Percentiles rank a stretch among this genome's conserved stretches.
Conservation (phyloP, 1,284 basidiomycete species). For the Naganishia albida region DNA sequence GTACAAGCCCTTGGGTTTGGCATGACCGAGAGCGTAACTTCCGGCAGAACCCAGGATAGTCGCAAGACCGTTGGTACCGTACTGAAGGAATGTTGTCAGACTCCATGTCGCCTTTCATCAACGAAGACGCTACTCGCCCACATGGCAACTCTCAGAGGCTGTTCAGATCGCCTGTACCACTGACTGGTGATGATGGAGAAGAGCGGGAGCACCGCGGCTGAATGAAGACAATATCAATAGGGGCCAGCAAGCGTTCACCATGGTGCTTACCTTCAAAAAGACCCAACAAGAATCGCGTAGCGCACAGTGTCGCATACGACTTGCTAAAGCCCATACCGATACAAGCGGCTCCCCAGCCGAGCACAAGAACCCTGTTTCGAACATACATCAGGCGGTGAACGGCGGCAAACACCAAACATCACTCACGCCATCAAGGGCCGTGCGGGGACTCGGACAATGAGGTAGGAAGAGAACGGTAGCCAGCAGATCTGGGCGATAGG, state of each 20-base stretch:
- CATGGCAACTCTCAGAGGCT: conserved; percentile 6
- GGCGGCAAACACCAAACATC: conserved; percentile 38
- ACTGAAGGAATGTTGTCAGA: conserved; percentile 38
- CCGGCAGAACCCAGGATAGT: conserved; percentile 44
- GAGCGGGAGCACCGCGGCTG: conserved; percentile 49
- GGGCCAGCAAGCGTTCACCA: too few species aligned
- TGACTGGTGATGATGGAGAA: conserved; percentile 53
- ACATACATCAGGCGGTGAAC: neutral
- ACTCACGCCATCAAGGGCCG: conserved; percentile 48
- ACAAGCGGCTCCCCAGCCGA: conserved; percentile 27
- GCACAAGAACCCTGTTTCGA: conserved; percentile 9
- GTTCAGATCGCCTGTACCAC: conserved; percentile 53
- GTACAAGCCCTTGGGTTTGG: conserved; percentile 42
- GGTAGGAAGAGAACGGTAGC: conserved; percentile 51
- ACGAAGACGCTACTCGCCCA: conserved; percentile 10
- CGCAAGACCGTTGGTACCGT: conserved; percentile 51
- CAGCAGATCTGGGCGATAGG: conserved; percentile 49
- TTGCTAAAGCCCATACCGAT: conserved; percentile 30
- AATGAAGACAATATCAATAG: neutral
- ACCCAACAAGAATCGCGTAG: conserved; percentile 51
- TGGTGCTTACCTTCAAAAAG: conserved; percentile 46
- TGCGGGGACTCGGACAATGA: conserved; percentile 49
- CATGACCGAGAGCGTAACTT: conserved; percentile 46
- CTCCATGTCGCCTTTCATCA: neutral
- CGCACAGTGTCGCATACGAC: conserved; percentile 42